Percentiles rank a stretch among this genome's conserved stretches.
These are phyloP conservation scores for Tetrapyrgos nigripes DNA, from an alignment of 1,284 basidiomycete species.

Conservation along the genomic window DNA sequence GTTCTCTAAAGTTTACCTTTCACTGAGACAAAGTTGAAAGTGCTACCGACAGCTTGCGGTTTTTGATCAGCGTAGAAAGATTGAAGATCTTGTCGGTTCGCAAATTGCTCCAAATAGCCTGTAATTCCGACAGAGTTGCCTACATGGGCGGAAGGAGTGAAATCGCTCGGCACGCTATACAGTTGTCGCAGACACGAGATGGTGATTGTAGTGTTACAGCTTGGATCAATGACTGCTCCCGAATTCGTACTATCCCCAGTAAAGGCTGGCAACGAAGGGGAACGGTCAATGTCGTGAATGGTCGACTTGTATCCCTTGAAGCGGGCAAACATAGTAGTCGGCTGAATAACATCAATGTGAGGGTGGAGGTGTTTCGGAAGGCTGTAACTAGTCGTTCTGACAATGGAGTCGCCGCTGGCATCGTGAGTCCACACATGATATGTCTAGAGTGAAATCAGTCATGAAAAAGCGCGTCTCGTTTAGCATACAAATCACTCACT, in stretches of 20 bases:
- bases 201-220: slow-evolving; percentile 50
- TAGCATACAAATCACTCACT: slow-evolving; percentile 42
- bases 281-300: slow-evolving; percentile 31
- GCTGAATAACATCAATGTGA: slow-evolving; percentile 76
- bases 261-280: slow-evolving; percentile 8
- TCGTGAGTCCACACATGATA: slow-evolving; percentile 68
- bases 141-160: slow-evolving; percentile 26
- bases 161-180: slow-evolving; percentile 39
- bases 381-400: slow-evolving; percentile 76
- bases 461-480: background rate
- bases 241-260: background rate
- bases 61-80: slow-evolving; percentile 55
- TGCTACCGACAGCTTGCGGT: slow-evolving; percentile 50
- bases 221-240: slow-evolving; percentile 54
- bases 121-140: slow-evolving; percentile 44
- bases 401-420: slow-evolving; percentile 54
- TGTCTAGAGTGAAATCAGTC: slow-evolving; percentile 44
- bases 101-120: slow-evolving; percentile 52
- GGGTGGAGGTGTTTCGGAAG: slow-evolving; percentile 65
- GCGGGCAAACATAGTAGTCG: slow-evolving; percentile 74
- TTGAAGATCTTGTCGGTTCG: slow-evolving; percentile 61
- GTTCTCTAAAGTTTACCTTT: slow-evolving; percentile 42
- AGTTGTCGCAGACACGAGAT: slow-evolving; percentile 40
- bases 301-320: slow-evolving; percentile 54
- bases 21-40: slow-evolving; percentile 52